Evolutionary conservation across 371 early-diverging fungal genomes (phyloP).

Genomic region (Lichtheimia ornata): DNA sequence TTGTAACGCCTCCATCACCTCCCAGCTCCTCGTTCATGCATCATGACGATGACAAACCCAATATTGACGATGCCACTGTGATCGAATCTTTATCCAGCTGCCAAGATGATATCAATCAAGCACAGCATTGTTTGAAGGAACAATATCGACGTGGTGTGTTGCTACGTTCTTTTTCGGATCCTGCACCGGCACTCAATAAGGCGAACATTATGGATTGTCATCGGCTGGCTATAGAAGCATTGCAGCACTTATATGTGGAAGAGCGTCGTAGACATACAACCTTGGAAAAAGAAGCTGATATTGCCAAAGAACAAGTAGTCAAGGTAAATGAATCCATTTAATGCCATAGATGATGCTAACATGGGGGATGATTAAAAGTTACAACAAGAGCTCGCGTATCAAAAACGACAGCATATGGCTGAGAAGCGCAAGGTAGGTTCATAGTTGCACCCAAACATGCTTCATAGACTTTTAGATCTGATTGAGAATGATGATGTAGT

Average conservation of each 20-base stretch:
- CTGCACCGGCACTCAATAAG: background rate
- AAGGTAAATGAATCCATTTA: background rate
- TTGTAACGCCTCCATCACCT: conserved; percentile 9
- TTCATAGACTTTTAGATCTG: background rate
- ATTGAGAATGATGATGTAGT: background rate
- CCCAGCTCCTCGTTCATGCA: conserved; percentile 6
- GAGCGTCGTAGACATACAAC: conserved; percentile 4
- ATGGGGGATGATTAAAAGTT: background rate
- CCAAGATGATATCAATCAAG: conserved; percentile 5
- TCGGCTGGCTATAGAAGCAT: conserved; percentile 12
- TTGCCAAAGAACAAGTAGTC: conserved; percentile 5
- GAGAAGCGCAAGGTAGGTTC: conserved; percentile 6
- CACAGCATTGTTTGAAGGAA: conserved; percentile 4
- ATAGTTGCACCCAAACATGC: background rate
- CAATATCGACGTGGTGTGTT: conserved; percentile 1
- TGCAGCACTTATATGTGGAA: conserved; percentile 10
- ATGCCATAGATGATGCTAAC: background rate
- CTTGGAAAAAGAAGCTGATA: conserved; percentile 1
- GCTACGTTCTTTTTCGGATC: conserved; percentile 4
- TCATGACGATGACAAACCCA: conserved; percentile 6
- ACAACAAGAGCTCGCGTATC: conserved; percentile 9
- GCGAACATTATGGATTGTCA: conserved; percentile 6
- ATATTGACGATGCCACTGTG: background rate
- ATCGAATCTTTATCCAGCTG: background rate
- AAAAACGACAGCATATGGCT: conserved; percentile 2